Percentiles rank a stretch among this genome's conserved stretches.
phyloP scores from a whole-genome alignment of 2,329 filamentous ascomycete genomes.

The Fusarium coicis region DNA sequence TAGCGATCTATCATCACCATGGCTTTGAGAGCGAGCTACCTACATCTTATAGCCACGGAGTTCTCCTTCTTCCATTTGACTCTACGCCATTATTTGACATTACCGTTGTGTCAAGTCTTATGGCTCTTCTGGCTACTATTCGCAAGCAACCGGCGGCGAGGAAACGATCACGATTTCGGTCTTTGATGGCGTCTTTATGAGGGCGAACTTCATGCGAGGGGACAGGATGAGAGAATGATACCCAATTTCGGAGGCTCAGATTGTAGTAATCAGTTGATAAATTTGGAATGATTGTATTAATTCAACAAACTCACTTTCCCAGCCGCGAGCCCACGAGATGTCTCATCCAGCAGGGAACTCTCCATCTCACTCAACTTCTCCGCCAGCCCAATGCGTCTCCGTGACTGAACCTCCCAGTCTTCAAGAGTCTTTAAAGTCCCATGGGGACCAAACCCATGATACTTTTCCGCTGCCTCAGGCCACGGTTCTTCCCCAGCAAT shows the following conservation, averaged over 20 bases:
- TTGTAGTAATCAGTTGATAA: not conserved
- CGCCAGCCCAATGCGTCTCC: slow-evolving; percentile 21
- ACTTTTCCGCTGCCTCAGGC: not conserved
- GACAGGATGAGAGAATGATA: not conserved
- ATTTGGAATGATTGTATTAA: accelerated
- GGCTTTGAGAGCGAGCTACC: slow-evolving; percentile 13
- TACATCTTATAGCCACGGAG: not conserved
- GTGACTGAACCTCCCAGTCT: slow-evolving; percentile 29
- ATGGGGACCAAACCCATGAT: slow-evolving; percentile 51
- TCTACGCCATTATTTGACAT: not conserved
- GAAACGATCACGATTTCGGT: not conserved
- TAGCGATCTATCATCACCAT: slow-evolving; percentile 8
- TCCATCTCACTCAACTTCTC: slow-evolving; percentile 15
- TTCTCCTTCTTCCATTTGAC: not conserved
- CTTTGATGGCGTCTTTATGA: not conserved
- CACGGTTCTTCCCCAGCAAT: slow-evolving; percentile 51
- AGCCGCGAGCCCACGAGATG: slow-evolving; percentile 16
- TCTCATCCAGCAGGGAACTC: slow-evolving; percentile 47
- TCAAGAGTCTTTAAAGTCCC: slow-evolving; percentile 49
- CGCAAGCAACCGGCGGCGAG: not conserved
- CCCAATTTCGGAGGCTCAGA: not conserved
- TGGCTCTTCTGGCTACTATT: not conserved
- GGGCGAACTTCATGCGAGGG: accelerated
- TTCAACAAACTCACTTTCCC: slow-evolving; percentile 57
- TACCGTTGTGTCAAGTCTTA: not conserved